Percentiles rank a stretch among this genome's conserved stretches.
phyloP scores from a whole-genome alignment of 1,284 basidiomycete species.

The Pseudozyma hubeiensis region DNA sequence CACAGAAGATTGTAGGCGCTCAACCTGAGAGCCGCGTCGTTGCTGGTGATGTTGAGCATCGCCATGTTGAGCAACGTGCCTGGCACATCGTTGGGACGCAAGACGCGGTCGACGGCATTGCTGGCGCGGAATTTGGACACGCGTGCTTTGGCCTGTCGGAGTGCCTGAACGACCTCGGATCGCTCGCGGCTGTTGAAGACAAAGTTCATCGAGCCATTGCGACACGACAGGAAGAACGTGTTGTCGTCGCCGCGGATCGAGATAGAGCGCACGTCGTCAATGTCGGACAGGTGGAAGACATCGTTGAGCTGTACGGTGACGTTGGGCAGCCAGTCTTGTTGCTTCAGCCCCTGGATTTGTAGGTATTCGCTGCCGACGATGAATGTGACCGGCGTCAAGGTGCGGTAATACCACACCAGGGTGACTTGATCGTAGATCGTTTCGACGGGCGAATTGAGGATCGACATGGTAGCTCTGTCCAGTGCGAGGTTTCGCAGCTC shows the following conservation, averaged over 20 bases:
- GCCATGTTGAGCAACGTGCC: constrained; percentile 67
- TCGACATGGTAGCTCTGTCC: constrained; percentile 46
- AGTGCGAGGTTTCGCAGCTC: constrained; percentile 58
- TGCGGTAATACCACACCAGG: constrained; percentile 65
- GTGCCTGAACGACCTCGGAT: constrained; percentile 60
- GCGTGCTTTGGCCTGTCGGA: constrained; percentile 63
- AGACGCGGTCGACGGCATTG: constrained; percentile 50
- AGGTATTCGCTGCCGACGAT: constrained; percentile 58
- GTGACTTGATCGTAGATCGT: constrained; percentile 57
- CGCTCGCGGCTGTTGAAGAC: constrained; percentile 63
- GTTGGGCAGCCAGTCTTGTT: constrained; percentile 51
- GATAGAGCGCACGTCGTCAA: constrained; percentile 62
- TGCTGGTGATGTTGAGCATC: constrained; percentile 65
- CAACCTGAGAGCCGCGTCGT: constrained; percentile 51
- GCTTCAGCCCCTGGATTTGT: constrained; percentile 62
- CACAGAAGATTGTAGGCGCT: constrained; percentile 64
- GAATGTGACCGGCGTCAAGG: constrained; percentile 60
- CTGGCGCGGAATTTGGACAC: constrained; percentile 56
- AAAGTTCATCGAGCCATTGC: constrained; percentile 59
- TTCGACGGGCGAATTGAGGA: constrained; percentile 47
- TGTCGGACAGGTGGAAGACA: constrained; percentile 63
- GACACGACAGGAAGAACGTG: constrained; percentile 64
- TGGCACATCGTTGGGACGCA: constrained; percentile 63
- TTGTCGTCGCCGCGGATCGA: constrained; percentile 65
- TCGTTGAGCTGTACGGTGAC: constrained; percentile 52